These are phyloP conservation scores for Microbotryum saponariae DNA, from an alignment of 1,284 basidiomycete species.

Conservation along the genomic window DNA sequence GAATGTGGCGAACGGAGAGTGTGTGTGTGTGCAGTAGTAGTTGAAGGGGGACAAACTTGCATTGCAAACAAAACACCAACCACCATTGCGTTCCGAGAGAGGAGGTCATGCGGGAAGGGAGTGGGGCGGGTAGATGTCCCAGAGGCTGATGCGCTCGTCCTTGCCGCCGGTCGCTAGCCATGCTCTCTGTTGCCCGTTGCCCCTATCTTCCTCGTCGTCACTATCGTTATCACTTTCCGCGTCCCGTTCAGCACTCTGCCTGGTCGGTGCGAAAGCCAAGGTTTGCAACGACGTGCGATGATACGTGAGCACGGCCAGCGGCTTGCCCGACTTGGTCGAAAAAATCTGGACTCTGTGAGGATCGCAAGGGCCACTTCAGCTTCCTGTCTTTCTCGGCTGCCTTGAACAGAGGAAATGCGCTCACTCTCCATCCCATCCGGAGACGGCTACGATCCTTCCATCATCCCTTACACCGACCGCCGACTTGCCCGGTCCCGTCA, in stretches of 20 bases:
- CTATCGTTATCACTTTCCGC: neutral
- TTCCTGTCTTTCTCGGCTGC: neutral
- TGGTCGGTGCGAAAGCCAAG: conserved; percentile 23
- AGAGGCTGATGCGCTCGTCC: conserved; percentile 33
- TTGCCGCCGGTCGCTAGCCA: conserved; percentile 34
- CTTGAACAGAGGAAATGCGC: neutral
- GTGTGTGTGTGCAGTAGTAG: too few relatives aligned
- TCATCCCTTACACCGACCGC: conserved; percentile 21
- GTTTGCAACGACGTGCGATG: conserved; percentile 34
- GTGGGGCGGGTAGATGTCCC: conserved; percentile 30
- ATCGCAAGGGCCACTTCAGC: neutral
- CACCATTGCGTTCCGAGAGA: too few relatives aligned
- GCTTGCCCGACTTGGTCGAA: conserved; percentile 26
- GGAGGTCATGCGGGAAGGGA: too few relatives aligned
- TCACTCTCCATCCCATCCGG: conserved; percentile 35
- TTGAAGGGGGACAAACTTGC: too few relatives aligned
- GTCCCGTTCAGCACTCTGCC: neutral
- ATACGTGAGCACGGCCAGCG: conserved; percentile 33
- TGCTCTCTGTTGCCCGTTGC: neutral
- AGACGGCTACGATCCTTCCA: conserved; percentile 29
- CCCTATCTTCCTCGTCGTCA: neutral
- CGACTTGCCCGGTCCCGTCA: conserved; percentile 22
- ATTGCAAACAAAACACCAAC: too few relatives aligned
- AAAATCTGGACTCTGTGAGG: conserved; percentile 26
- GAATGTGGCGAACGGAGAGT: too few relatives aligned